Evolutionary conservation across 176 grass and related monocot genomes (phyloP).

Genomic region (Carex littledalei): DNA sequence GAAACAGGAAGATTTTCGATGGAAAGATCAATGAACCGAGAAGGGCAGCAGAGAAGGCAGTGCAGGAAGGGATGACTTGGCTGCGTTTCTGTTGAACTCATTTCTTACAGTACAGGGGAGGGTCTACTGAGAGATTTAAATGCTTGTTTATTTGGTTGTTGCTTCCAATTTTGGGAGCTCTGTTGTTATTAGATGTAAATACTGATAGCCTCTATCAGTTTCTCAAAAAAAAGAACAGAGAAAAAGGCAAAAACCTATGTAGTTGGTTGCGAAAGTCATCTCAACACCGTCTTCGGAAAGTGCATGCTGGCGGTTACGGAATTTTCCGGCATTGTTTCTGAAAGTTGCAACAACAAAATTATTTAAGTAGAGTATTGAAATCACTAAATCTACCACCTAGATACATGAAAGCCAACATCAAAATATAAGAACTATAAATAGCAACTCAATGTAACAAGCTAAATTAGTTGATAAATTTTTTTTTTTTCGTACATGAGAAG

Average conservation of each 20-base stretch:
- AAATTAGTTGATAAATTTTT: neutral
- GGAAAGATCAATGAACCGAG: no score
- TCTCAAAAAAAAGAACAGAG: no score
- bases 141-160: no score
- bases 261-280: constrained; percentile 96
- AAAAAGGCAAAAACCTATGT: constrained; percentile 40
- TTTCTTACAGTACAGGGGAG: no score
- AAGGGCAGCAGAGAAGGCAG: no score
- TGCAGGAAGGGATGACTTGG: no score
- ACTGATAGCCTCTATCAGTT: no score
- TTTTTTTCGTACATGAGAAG: constrained; percentile 57
- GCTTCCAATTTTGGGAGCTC: no score
- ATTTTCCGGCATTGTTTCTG: constrained; percentile 97
- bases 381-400: neutral
- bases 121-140: no score
- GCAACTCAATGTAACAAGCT: neutral
- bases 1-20: no score
- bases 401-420: neutral
- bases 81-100: no score
- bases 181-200: no score
- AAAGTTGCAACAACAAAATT: neutral
- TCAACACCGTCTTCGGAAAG: constrained; percentile 79
- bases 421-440: neutral
- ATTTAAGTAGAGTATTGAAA: neutral
- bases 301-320: constrained; percentile 43